Percentiles rank a stretch among this genome's conserved stretches.
These are phyloP conservation scores for Cystobasidium onofrii DNA, from an alignment of 768 basidiomycete species.

Conservation along the genomic window DNA sequence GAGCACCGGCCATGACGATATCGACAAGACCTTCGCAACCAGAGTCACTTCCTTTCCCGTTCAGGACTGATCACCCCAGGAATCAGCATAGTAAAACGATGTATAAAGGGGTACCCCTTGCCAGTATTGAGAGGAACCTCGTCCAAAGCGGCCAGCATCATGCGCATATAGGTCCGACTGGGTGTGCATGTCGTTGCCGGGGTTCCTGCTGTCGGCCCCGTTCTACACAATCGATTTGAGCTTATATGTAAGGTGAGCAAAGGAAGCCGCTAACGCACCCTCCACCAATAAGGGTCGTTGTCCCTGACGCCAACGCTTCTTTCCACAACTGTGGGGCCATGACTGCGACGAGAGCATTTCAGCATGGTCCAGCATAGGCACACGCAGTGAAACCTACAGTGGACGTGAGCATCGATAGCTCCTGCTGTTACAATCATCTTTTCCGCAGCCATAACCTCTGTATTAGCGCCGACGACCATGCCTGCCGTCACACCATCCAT, in stretches of 20 bases:
- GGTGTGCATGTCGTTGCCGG: constrained; percentile 93
- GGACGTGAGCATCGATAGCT: constrained; percentile 75
- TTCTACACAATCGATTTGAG: constrained; percentile 49
- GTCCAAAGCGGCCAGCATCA: constrained; percentile 89
- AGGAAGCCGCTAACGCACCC: constrained; percentile 12
- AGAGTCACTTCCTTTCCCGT: constrained; percentile 92
- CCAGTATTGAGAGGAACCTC: constrained; percentile 43
- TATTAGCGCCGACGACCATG: constrained; percentile 78
- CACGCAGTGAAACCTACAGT: constrained; percentile 1
- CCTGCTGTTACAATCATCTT: constrained; percentile 89
- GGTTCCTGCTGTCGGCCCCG: constrained; percentile 80
- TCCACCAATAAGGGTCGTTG: constrained; percentile 32
- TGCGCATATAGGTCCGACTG: constrained; percentile 74
- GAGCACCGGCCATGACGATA: constrained; percentile 70
- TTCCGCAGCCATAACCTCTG: constrained; percentile 93
- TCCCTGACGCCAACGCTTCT: constrained; percentile 50
- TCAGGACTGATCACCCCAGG: constrained; percentile 51
- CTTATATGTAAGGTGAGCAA: no score
- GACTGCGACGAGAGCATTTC: constrained; percentile 40
- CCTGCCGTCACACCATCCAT: constrained; percentile 68
- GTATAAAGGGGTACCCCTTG: no score
- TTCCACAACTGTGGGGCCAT: constrained; percentile 88
- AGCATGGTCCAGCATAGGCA: neutral
- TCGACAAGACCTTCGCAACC: constrained; percentile 67
- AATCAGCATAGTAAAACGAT: no score